Percentiles rank a stretch among this genome's conserved stretches.
Evolutionary conservation across 2,329 filamentous ascomycete species (phyloP).

Genomic region (Phialophora expanda): DNA sequence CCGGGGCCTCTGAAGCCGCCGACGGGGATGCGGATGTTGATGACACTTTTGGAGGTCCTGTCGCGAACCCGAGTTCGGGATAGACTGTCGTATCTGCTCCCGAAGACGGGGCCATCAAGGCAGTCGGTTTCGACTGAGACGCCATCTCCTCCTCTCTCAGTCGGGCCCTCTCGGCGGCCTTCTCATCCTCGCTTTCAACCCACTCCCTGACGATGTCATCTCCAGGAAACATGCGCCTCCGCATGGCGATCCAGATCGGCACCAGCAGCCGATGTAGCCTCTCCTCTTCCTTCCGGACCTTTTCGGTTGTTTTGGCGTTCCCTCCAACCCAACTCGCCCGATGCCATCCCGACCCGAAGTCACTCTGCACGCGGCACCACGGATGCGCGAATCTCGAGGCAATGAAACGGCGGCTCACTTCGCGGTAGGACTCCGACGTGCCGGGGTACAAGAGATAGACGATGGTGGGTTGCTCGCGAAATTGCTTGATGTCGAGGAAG

Average conservation of each 20-base stretch:
- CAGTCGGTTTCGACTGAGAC: not conserved
- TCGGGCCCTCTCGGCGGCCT: slow-evolving; percentile 4
- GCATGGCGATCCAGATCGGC: slow-evolving; percentile 39
- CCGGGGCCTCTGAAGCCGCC: not conserved
- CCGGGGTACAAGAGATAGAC: slow-evolving; percentile 27
- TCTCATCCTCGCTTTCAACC: slow-evolving; percentile 26
- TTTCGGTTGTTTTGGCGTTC: slow-evolving; percentile 21
- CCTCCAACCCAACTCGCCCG: slow-evolving; percentile 24
- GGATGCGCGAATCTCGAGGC: slow-evolving; percentile 38
- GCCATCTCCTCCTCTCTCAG: slow-evolving; percentile 2
- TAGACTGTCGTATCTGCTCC: slow-evolving; percentile 8
- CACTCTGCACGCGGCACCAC: slow-evolving; percentile 35
- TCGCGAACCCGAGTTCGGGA: slow-evolving; percentile 32
- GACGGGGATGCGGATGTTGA: not conserved
- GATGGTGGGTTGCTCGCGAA: slow-evolving; percentile 34
- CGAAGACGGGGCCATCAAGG: not conserved
- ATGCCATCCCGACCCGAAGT: slow-evolving; percentile 26
- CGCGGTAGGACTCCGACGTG: slow-evolving; percentile 30
- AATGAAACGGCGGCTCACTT: slow-evolving; percentile 30
- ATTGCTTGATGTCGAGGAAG: slow-evolving; percentile 36
- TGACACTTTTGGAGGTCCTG: not conserved
- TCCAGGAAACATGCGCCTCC: slow-evolving; percentile 37
- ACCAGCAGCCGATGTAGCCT: slow-evolving; percentile 39
- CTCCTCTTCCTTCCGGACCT: slow-evolving; percentile 36
- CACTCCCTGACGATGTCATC: slow-evolving; percentile 32